Conservation (phyloP, 306 rosid genomes). For the Vigna radiata region DNA sequence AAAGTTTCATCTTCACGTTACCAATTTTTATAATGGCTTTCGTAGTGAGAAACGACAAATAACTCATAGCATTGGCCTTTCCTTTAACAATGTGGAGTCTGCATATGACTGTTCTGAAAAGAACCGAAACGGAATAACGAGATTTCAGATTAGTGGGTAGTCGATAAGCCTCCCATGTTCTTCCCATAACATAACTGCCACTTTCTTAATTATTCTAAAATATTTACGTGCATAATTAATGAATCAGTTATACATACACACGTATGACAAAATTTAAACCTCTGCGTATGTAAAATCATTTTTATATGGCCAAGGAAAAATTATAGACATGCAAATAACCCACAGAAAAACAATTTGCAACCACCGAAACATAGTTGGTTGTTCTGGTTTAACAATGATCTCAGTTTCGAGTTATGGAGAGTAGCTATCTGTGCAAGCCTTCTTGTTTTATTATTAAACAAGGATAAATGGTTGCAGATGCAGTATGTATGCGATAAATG, state of each 20-base stretch:
- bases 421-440: background rate
- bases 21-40: constrained; percentile 45
- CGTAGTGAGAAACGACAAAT: constrained; percentile 68
- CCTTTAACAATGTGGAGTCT: constrained; percentile 54
- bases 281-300: background rate
- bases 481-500: background rate
- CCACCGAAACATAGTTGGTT: background rate
- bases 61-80: constrained; percentile 47
- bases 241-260: background rate
- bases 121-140: constrained; percentile 56
- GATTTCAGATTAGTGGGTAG: constrained; percentile 47
- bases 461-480: background rate
- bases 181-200: constrained; percentile 73
- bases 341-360: background rate
- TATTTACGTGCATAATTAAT: background rate
- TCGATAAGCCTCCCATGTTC: constrained; percentile 60
- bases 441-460: constrained; percentile 1
- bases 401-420: background rate
- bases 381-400: background rate
- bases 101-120: constrained; percentile 60
- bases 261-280: constrained; percentile 20
- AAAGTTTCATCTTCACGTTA: constrained; percentile 47
- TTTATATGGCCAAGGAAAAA: background rate
- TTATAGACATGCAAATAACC: background rate
- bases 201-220: constrained; percentile 32